Conservation (phyloP, 345 rosid genomes). For the Toxicodendron radicans region DNA sequence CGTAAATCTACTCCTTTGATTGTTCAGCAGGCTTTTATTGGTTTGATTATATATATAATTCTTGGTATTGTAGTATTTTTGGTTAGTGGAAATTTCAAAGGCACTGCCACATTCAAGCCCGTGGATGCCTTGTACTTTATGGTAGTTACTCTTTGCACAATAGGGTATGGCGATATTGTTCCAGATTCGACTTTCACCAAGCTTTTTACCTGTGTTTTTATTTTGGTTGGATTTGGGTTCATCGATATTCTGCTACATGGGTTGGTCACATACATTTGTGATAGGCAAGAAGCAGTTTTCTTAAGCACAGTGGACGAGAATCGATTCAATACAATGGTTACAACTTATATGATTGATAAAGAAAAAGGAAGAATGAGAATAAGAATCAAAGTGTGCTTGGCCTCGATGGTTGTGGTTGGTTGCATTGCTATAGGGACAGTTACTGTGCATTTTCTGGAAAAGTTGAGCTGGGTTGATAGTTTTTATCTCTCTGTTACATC, state of each 20-base stretch:
- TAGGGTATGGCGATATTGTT: conserved; percentile 69
- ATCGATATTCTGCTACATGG: conserved; percentile 59
- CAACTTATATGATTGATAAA: conserved; percentile 52
- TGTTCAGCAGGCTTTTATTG: conserved; percentile 54
- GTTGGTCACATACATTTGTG: conserved; percentile 61
- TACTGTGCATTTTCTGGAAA: conserved; percentile 42
- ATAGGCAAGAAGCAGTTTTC: conserved; percentile 55
- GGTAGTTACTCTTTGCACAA: conserved; percentile 68
- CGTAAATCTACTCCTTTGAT: conserved; percentile 40
- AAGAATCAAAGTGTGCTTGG: conserved; percentile 53
- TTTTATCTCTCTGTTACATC: conserved; percentile 63
- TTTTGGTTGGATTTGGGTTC: conserved; percentile 65
- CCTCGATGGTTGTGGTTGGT: conserved; percentile 43
- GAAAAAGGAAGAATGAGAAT: conserved; percentile 70
- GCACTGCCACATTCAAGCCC: conserved; percentile 37
- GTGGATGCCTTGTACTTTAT: conserved; percentile 67
- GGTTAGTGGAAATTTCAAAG: conserved; percentile 41
- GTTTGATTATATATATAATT: conserved; percentile 42
- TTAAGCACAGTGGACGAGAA: conserved; percentile 55
- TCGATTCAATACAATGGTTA: conserved; percentile 43
- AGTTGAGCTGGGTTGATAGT: conserved; percentile 60
- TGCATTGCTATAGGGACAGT: conserved; percentile 56
- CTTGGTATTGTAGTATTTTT: conserved; percentile 36
- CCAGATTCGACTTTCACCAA: conserved; percentile 60
- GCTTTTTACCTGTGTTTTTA: conserved; percentile 53